These are phyloP conservation scores for Dendryphion nanum DNA, from an alignment of 2,329 filamentous ascomycete species.

Conservation along the genomic window DNA sequence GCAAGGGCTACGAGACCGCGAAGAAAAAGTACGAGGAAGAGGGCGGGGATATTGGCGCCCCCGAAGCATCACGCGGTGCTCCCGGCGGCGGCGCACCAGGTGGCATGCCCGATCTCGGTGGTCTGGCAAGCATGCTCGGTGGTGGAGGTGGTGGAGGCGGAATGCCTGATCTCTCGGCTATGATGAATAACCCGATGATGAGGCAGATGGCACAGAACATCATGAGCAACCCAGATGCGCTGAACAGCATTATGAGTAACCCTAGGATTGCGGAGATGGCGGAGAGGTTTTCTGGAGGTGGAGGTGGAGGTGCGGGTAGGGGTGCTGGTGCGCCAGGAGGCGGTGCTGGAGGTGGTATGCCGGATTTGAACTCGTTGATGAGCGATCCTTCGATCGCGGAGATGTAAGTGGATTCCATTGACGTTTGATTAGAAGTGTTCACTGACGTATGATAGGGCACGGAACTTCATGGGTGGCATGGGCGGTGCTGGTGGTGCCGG, in stretches of 20 bases:
- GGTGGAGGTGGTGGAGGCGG: conserved; percentile 67
- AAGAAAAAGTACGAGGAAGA: conserved; percentile 84
- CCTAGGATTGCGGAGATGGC: conserved; percentile 86
- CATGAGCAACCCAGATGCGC: conserved; percentile 93
- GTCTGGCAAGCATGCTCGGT: conserved; percentile 57
- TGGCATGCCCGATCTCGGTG: conserved; percentile 82
- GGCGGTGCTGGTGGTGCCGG: conserved; percentile 28
- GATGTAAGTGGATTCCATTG: conserved; percentile 64
- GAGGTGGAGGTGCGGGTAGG: conserved; percentile 36
- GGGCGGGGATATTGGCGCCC: conserved; percentile 54
- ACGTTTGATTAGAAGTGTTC: not conserved
- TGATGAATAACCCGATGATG: conserved; percentile 96
- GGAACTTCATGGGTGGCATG: conserved; percentile 66
- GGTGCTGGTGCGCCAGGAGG: conserved; percentile 54
- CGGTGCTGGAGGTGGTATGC: conserved; percentile 75
- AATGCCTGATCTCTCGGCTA: conserved; percentile 76
- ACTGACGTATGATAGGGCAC: conserved; percentile 49
- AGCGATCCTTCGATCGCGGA: conserved; percentile 87
- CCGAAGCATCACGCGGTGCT: conserved; percentile 30
- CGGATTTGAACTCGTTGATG: conserved; percentile 83
- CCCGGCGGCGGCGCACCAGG: conserved; percentile 50
- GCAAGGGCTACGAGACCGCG: conserved; percentile 92
- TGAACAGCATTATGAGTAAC: conserved; percentile 93
- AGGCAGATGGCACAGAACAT: conserved; percentile 93
- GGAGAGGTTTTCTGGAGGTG: conserved; percentile 64